Percentiles rank a stretch among this genome's conserved stretches.
Conservation (phyloP, 371 early-diverging fungal genomes). For the Mortierella polycephala region DNA sequence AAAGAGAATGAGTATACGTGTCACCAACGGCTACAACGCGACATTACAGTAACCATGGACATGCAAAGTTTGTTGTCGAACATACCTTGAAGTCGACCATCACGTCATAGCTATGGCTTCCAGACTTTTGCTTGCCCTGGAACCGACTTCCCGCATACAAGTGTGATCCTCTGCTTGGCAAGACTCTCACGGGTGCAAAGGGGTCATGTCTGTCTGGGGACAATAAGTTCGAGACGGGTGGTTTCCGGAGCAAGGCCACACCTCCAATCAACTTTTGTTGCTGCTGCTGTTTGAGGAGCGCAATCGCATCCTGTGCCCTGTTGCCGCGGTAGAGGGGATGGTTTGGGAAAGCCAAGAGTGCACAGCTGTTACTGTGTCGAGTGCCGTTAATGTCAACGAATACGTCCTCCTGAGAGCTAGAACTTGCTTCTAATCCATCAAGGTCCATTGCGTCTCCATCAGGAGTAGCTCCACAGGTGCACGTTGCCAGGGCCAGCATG, state of each 20-base stretch:
- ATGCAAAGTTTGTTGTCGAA: not conserved
- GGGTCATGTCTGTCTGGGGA: conserved; percentile 5
- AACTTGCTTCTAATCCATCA: not conserved
- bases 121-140: conserved; percentile 78
- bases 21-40: too few relatives aligned
- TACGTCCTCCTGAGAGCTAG: not conserved
- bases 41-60: too few relatives aligned
- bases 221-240: not conserved
- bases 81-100: conserved; percentile 81
- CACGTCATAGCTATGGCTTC: conserved; percentile 74
- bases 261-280: conserved; percentile 19
- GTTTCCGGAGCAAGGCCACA: conserved; percentile 25
- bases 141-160: conserved; percentile 79
- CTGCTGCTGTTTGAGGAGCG: conserved; percentile 23
- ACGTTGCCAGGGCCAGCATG: conserved; percentile 5
- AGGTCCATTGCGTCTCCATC: conserved; percentile 10
- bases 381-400: conserved; percentile 37
- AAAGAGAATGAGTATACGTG: not conserved
- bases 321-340: conserved; percentile 9
- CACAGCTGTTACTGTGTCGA: conserved; percentile 34
- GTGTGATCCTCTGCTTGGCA: conserved; percentile 26
- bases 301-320: conserved; percentile 1
- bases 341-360: conserved; percentile 8
- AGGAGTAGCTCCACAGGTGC: conserved; percentile 20
- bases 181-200: conserved; percentile 27